Percentiles rank a stretch among this genome's conserved stretches.
Evolutionary conservation across 129 eudicot genomes (phyloP).

Genomic region (Chrysanthemum seticuspe): DNA sequence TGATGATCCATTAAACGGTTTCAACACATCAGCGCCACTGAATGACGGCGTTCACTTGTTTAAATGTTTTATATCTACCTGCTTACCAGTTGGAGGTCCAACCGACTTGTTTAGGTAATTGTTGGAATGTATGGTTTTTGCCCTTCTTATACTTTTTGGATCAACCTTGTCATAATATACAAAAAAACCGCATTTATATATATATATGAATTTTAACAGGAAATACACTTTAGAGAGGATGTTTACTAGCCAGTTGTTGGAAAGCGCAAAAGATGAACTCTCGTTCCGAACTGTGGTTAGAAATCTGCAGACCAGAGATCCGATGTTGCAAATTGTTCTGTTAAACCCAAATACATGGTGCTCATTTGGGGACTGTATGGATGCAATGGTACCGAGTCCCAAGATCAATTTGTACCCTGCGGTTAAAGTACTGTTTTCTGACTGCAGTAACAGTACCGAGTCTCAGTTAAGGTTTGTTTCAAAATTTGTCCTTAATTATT

Average conservation of each 20-base stretch:
- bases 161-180: background rate
- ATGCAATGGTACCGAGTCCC: conserved; percentile 35
- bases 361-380: conserved; percentile 62
- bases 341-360: conserved; percentile 87
- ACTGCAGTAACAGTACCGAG: conserved; percentile 39
- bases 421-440: conserved; percentile 70
- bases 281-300: conserved; percentile 79
- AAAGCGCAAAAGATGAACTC: conserved; percentile 88
- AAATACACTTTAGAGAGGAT: conserved; percentile 79
- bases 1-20: conserved; percentile 24
- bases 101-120: conserved; percentile 64
- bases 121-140: background rate
- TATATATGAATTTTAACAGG: conserved; percentile 34
- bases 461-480: conserved; percentile 53
- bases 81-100: conserved; percentile 44
- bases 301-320: conserved; percentile 61
- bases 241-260: conserved; percentile 76
- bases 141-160: too few relatives aligned
- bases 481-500: background rate
- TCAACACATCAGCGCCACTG: conserved; percentile 27
- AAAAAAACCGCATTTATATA: background rate
- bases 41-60: conserved; percentile 77
- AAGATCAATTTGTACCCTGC: conserved; percentile 54
- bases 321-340: conserved; percentile 66
- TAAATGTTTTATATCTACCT: conserved; percentile 75